phyloP scores from a whole-genome alignment of 2,329 filamentous ascomycete species.

The Didymellaceae sp. region DNA sequence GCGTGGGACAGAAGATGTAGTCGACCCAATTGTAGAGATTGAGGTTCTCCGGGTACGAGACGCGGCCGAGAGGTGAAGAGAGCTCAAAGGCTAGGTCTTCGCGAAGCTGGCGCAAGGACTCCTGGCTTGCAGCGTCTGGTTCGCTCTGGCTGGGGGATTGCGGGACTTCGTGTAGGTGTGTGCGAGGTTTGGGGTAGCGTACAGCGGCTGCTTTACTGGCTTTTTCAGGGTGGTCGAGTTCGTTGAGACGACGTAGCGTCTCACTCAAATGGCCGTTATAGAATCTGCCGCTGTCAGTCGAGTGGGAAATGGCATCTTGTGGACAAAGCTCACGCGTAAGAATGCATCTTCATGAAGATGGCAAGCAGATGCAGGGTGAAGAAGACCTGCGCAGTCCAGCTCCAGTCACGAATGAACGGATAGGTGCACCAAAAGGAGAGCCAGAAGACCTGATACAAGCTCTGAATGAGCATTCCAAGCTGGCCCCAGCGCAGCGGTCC shows the following conservation, averaged over 20 bases:
- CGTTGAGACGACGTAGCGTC: conserved; percentile 78
- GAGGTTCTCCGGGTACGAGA: conserved; percentile 90
- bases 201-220: conserved; percentile 74
- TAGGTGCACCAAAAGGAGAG: conserved; percentile 81
- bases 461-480: conserved; percentile 83
- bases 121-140: conserved; percentile 45
- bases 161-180: conserved; percentile 62
- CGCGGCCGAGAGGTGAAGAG: conserved; percentile 85
- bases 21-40: conserved; percentile 83
- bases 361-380: conserved; percentile 89
- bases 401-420: conserved; percentile 87
- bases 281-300: conserved; percentile 58
- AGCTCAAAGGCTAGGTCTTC: conserved; percentile 90
- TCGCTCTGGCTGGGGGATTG: conserved; percentile 54
- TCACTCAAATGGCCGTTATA: conserved; percentile 96
- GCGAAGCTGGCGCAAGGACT: conserved; percentile 69
- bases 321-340: conserved; percentile 66
- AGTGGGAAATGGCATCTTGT: background rate
- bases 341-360: conserved; percentile 99
- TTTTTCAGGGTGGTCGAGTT: conserved; percentile 78
- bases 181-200: conserved; percentile 66
- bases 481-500: conserved; percentile 72
- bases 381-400: conserved; percentile 97
- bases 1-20: conserved; percentile 88
- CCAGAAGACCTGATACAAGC: conserved; percentile 80